phyloP scores from a whole-genome alignment of 2,329 filamentous ascomycete genomes.

The Aaosphaeria pasadenensis region DNA sequence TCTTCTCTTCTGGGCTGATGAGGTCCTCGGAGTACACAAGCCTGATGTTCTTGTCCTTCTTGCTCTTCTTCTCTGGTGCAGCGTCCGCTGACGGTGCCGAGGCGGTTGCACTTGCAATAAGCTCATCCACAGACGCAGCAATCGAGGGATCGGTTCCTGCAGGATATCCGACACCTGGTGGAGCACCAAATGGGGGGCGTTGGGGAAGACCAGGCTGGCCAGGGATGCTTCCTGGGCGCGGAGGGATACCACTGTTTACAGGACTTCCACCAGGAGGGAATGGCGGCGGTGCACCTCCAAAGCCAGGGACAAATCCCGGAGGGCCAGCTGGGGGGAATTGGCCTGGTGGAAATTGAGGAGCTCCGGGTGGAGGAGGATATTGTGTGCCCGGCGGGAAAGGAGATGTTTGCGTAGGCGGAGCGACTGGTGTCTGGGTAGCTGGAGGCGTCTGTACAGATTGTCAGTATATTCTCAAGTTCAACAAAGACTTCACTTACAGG shows the following conservation, averaged over 20 bases:
- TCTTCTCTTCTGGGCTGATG: constrained; percentile 83
- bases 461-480: no score
- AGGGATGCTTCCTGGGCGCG: constrained; percentile 52
- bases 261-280: constrained; percentile 28
- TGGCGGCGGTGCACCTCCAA: constrained; percentile 10
- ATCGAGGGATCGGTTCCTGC: constrained; percentile 17
- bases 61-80: constrained; percentile 51
- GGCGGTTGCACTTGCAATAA: constrained; percentile 47
- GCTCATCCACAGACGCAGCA: constrained; percentile 47
- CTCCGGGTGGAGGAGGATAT: constrained; percentile 22
- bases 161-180: constrained; percentile 44
- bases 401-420: not conserved
- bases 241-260: constrained; percentile 23
- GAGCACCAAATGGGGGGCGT: constrained; percentile 56
- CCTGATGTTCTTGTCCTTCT: constrained; percentile 60
- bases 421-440: constrained; percentile 6
- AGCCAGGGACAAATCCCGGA: constrained; percentile 19
- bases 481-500: constrained; percentile 31
- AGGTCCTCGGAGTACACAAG: constrained; percentile 82
- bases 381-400: not conserved
- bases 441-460: constrained; percentile 14
- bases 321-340: constrained; percentile 23
- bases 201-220: constrained; percentile 53
- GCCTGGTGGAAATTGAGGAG: constrained; percentile 21
- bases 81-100: constrained; percentile 25